phyloP scores from a whole-genome alignment of 2,329 filamentous ascomycete species.

The Microdochium trichocladiopsis region DNA sequence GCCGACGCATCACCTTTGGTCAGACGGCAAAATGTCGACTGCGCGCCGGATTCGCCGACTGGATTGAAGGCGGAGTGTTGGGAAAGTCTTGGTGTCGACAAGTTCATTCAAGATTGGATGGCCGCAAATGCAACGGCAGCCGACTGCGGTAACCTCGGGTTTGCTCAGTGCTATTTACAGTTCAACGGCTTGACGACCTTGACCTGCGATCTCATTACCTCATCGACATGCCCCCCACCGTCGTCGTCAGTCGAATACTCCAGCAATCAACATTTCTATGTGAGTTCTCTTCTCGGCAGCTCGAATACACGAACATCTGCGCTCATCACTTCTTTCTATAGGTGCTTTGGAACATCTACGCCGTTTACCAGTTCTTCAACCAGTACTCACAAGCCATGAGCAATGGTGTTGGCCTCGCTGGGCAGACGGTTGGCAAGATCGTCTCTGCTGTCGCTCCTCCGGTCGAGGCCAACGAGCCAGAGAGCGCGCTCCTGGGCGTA shows the following conservation, averaged over 20 bases:
- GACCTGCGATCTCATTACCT: constrained; percentile 16
- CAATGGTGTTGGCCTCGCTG: constrained; percentile 14
- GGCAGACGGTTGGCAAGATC: constrained; percentile 15
- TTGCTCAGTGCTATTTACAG: constrained; percentile 17
- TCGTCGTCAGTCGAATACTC: constrained; percentile 10
- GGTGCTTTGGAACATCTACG: constrained; percentile 19
- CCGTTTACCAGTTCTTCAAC: constrained; percentile 19
- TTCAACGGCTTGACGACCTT: constrained; percentile 16
- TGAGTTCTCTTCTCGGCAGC: neutral
- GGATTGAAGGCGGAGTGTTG: constrained; percentile 15
- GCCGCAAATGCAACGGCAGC: constrained; percentile 14
- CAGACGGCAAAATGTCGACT: neutral
- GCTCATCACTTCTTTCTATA: neutral
- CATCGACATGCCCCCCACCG: constrained; percentile 12
- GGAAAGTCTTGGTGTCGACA: constrained; percentile 10
- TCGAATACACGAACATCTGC: neutral
- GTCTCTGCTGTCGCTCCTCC: constrained; percentile 14
- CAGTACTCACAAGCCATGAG: constrained; percentile 17
- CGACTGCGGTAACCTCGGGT: constrained; percentile 14
- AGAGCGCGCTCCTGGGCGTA: constrained; percentile 8
- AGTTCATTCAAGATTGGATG: constrained; percentile 16
- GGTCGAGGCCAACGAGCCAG: constrained; percentile 8
- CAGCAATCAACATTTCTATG: constrained; percentile 16
- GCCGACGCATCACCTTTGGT: neutral
- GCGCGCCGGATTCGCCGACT: neutral